Percentiles rank a stretch among this genome's conserved stretches.
These are phyloP conservation scores for Kalanchoe fedtschenkoi DNA, from an alignment of 164 flowering plant genomes.

Conservation along the genomic window DNA sequence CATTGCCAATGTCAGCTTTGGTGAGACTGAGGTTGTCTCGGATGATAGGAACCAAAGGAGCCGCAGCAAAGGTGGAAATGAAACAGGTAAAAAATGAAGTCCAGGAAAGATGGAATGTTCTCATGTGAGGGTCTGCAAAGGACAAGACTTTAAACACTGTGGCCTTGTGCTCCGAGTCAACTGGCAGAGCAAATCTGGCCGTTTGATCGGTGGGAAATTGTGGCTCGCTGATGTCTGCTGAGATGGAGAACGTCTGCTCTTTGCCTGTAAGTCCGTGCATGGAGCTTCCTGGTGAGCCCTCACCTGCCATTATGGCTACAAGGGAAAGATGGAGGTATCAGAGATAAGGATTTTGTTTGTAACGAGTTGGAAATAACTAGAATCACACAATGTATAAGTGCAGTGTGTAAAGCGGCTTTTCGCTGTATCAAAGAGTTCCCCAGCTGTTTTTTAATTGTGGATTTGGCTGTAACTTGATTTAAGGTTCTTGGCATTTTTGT, in stretches of 20 bases:
- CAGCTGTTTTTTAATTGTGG: no score
- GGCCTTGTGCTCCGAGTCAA: constrained; percentile 71
- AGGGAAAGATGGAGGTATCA: no score
- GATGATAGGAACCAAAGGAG: constrained; percentile 54
- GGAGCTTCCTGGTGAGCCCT: constrained; percentile 22
- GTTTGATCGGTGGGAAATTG: constrained; percentile 16
- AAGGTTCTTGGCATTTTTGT: no score
- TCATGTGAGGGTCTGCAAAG: no score
- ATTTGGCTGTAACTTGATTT: no score
- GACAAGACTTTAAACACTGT: constrained; percentile 35
- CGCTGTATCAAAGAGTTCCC: no score
- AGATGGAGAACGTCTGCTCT: constrained; percentile 21
- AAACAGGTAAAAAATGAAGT: constrained; percentile 71
- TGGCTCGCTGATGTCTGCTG: constrained; percentile 18
- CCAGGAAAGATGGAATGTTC: constrained; percentile 37
- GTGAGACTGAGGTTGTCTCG: constrained; percentile 54
- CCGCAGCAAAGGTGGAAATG: constrained; percentile 70
- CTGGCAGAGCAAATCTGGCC: constrained; percentile 32
- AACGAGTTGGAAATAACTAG: no score
- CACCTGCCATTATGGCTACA: constrained; percentile 11
- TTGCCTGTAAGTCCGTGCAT: constrained; percentile 27
- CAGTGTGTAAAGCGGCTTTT: no score
- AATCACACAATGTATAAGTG: no score
- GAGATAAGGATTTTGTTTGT: no score
- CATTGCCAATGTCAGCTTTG: constrained; percentile 62